phyloP scores from a whole-genome alignment of 78 protist species.

The Planoprotostelium fungivorum region DNA sequence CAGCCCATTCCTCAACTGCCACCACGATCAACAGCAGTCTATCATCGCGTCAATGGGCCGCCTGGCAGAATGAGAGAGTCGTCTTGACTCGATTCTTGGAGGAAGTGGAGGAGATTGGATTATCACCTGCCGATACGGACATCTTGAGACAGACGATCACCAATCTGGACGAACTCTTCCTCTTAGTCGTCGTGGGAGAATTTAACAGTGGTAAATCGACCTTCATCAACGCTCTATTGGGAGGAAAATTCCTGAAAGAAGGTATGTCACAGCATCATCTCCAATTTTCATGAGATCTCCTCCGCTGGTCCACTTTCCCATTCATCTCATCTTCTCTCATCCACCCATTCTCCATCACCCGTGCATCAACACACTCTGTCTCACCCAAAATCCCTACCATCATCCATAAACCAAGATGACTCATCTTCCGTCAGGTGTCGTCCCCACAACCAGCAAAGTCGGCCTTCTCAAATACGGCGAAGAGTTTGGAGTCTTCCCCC shows the following conservation, averaged over 20 bases:
- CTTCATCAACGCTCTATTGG: conserved; percentile 65
- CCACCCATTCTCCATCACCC: too few relatives aligned
- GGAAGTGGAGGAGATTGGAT: neutral
- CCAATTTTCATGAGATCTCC: too few relatives aligned
- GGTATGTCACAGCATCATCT: conserved; percentile 38
- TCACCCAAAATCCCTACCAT: too few relatives aligned
- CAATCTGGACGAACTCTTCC: conserved; percentile 31
- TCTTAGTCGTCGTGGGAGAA: conserved; percentile 69
- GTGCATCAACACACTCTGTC: too few relatives aligned
- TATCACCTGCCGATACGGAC: neutral
- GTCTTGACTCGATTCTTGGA: neutral
- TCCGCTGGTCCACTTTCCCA: too few relatives aligned
- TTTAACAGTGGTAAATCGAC: conserved; percentile 71
- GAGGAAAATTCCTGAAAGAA: conserved; percentile 48
- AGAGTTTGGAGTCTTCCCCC: neutral
- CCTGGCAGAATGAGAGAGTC: neutral
- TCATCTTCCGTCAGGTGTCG: conserved; percentile 3
- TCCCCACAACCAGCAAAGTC: conserved; percentile 62
- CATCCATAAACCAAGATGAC: too few relatives aligned
- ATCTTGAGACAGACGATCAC: neutral
- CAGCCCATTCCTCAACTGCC: neutral
- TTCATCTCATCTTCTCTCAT: too few relatives aligned
- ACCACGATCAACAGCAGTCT: neutral
- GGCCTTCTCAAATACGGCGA: conserved; percentile 49
- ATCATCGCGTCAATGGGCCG: neutral